phyloP scores from a whole-genome alignment of 768 basidiomycete species.

The Pholiota molesta region DNA sequence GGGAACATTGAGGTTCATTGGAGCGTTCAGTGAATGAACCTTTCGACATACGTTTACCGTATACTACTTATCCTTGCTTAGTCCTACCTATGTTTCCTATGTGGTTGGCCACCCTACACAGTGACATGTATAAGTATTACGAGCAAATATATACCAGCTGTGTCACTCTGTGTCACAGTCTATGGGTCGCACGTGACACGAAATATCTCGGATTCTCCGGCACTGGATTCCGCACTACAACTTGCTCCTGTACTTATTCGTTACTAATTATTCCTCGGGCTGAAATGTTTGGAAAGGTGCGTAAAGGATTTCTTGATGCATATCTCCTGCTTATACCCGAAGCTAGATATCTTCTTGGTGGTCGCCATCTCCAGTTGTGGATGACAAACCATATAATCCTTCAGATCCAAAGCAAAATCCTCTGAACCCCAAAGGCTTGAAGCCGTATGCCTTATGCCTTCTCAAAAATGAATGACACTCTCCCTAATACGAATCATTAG shows the following conservation, averaged over 20 bases:
- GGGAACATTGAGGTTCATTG: too few species aligned
- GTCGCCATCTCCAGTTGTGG: constrained; percentile 41
- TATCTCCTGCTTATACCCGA: background rate
- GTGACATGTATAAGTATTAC: too few species aligned
- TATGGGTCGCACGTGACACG: too few species aligned
- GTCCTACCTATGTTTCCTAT: too few species aligned
- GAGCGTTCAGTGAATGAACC: too few species aligned
- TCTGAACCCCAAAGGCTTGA: constrained; percentile 91
- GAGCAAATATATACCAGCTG: too few species aligned
- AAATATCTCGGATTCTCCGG: too few species aligned
- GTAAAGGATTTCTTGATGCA: background rate
- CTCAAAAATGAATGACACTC: background rate
- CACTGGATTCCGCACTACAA: too few species aligned
- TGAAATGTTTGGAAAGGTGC: constrained; percentile 48
- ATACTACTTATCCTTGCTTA: too few species aligned
- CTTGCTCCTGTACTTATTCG: background rate
- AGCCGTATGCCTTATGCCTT: constrained; percentile 67
- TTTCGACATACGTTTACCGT: too few species aligned
- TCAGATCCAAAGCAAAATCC: constrained; percentile 84
- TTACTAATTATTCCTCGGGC: background rate
- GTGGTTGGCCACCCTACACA: too few species aligned
- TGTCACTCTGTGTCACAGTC: too few species aligned
- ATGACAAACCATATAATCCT: constrained; percentile 60
- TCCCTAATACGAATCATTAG: constrained; percentile 42
- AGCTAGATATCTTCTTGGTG: constrained; percentile 59